A percentile compares a stretch with the other conserved stretches of the same genome.
Evolutionary conservation across 2,329 filamentous ascomycete genomes (phyloP).

Genomic region (Trichophyton mentagrophytes): DNA sequence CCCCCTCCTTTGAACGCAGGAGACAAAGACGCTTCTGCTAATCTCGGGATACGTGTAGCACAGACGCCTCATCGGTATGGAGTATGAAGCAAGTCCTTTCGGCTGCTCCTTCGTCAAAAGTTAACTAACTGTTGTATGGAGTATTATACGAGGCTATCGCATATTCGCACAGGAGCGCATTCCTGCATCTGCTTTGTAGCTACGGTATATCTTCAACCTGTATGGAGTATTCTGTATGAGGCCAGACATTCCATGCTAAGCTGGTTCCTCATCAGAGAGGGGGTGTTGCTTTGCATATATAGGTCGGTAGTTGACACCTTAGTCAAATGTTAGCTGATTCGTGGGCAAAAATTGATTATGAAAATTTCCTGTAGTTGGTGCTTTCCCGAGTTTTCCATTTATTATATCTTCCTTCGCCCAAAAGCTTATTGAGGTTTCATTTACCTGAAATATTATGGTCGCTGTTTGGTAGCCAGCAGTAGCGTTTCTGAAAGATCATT

Average conservation of each 20-base stretch:
- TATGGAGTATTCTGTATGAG: not conserved
- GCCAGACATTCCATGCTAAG: not conserved
- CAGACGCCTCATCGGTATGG: not conserved
- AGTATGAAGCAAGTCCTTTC: not conserved
- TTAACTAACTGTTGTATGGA: too few relatives aligned
- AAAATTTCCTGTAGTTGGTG: not conserved
- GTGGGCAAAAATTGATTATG: too few relatives aligned
- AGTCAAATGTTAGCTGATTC: too few relatives aligned
- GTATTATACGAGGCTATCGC: too few relatives aligned
- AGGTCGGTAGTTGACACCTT: not conserved
- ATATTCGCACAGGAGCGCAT: not conserved
- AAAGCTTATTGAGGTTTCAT: not conserved
- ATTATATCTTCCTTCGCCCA: not conserved
- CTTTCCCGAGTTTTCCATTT: not conserved
- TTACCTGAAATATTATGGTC: not conserved
- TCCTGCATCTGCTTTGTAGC: too few relatives aligned
- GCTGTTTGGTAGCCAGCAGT: not conserved
- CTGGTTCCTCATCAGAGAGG: not conserved
- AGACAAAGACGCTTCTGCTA: not conserved
- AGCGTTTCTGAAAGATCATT: not conserved
- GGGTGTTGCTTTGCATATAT: not conserved
- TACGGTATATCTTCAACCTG: too few relatives aligned
- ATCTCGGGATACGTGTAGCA: not conserved
- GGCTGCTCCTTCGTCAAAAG: too few relatives aligned
- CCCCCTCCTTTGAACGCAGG: not conserved